Conservation (phyloP, 345 rosid genomes). For the Psidium friedrichsthalianum region DNA sequence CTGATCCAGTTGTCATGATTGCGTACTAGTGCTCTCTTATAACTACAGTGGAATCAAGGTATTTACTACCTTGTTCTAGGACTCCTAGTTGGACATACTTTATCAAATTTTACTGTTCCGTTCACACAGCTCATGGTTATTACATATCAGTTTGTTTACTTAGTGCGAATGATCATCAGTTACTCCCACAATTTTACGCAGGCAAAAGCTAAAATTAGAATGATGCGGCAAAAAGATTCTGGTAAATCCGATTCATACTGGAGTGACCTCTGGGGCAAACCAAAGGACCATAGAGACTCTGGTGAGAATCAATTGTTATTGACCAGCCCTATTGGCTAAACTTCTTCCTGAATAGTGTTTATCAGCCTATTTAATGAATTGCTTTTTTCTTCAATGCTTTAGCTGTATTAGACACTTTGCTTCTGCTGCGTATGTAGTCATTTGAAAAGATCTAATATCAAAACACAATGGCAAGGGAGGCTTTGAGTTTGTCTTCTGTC, state of each 20-base stretch:
- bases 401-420: background rate
- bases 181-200: slow-evolving; percentile 11
- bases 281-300: slow-evolving; percentile 40
- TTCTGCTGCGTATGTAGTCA: background rate
- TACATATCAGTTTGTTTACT: background rate
- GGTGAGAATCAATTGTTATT: slow-evolving; percentile 23
- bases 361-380: background rate
- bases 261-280: slow-evolving; percentile 59
- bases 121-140: background rate
- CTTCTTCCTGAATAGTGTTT: background rate
- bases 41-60: background rate
- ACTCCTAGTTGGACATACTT: background rate
- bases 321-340: background rate
- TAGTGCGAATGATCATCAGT: background rate
- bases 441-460: background rate
- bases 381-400: background rate
- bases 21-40: background rate
- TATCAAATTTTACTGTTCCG: background rate
- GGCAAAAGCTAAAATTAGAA: slow-evolving; percentile 67
- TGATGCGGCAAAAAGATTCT: slow-evolving; percentile 48
- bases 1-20: background rate
- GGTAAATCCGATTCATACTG: slow-evolving; percentile 49
- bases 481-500: background rate
- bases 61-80: background rate
- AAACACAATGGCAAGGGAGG: background rate